phyloP scores from a whole-genome alignment of 2,329 filamentous ascomycete species.

The Rhynchosporium agropyri region DNA sequence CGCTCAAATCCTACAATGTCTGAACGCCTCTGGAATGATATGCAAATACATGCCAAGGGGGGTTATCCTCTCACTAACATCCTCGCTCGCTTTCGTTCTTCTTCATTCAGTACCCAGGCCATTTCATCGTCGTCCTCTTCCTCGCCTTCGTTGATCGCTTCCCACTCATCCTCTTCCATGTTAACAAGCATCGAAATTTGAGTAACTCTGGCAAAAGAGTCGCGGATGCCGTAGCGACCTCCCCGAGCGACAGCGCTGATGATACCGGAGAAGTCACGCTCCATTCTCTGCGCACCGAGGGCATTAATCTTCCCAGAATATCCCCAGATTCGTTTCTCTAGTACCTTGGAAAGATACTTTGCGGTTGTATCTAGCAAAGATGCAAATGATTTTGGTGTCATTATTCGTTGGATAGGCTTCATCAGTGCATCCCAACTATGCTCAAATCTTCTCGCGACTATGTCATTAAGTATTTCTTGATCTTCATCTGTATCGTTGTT shows the following conservation, averaged over 20 bases:
- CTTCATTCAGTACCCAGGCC: slow-evolving; percentile 69
- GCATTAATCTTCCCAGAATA: slow-evolving; percentile 76
- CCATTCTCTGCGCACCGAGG: slow-evolving; percentile 79
- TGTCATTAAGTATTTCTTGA: slow-evolving; percentile 57
- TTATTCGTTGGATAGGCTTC: slow-evolving; percentile 79
- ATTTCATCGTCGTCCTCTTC: slow-evolving; percentile 64
- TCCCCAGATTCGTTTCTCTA: slow-evolving; percentile 86
- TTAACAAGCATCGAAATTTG: slow-evolving; percentile 87
- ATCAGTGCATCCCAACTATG: slow-evolving; percentile 84
- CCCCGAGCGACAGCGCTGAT: slow-evolving; percentile 68
- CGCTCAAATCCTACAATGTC: slow-evolving; percentile 16
- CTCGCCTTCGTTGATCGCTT: slow-evolving; percentile 63
- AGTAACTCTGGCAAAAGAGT: slow-evolving; percentile 72
- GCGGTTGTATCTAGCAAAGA: slow-evolving; percentile 75
- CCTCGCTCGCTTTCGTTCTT: slow-evolving; percentile 74
- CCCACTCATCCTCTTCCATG: slow-evolving; percentile 97
- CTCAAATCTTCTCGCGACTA: slow-evolving; percentile 79
- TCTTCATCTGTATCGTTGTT: slow-evolving; percentile 52
- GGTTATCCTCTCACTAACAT: slow-evolving; percentile 57
- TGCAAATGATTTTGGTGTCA: slow-evolving; percentile 77
- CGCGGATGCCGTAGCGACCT: slow-evolving; percentile 74
- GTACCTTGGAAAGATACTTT: slow-evolving; percentile 71
- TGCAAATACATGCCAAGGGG: not conserved
- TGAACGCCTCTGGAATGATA: not conserved
- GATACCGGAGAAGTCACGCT: slow-evolving; percentile 80